These are phyloP conservation scores for Podospora australis DNA, from an alignment of 495 filamentous ascomycete species.

Conservation along the genomic window DNA sequence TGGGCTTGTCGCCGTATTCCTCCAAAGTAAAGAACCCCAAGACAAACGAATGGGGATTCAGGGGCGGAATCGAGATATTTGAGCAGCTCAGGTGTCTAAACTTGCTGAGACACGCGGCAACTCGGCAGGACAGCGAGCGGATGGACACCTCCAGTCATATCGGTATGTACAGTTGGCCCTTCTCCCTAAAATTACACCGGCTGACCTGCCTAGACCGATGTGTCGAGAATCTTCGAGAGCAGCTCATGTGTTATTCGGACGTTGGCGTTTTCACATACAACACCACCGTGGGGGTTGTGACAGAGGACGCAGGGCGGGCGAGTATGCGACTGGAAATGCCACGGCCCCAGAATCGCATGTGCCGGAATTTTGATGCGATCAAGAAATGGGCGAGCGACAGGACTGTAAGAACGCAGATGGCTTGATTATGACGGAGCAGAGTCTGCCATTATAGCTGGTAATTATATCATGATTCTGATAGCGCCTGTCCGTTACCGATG, in stretches of 20 bases:
- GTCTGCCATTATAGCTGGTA: too few species aligned
- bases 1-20: slow-evolving; percentile 39
- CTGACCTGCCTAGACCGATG: too few species aligned
- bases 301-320: not conserved
- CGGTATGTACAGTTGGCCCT: not conserved
- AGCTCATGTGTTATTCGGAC: not conserved
- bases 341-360: slow-evolving; percentile 30
- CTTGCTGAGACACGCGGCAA: slow-evolving; percentile 41
- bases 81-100: slow-evolving; percentile 53
- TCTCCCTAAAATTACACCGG: too few species aligned
- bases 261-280: not conserved
- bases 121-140: slow-evolving; percentile 43
- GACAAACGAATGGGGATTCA: slow-evolving; percentile 44
- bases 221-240: not conserved
- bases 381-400: slow-evolving; percentile 43
- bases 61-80: slow-evolving; percentile 50
- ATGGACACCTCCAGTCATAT: slow-evolving; percentile 14
- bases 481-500: too few species aligned
- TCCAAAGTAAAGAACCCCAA: slow-evolving; percentile 43
- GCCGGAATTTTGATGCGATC: slow-evolving; percentile 44
- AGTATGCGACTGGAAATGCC: too few species aligned
- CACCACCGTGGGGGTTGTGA: not conserved
- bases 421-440: too few species aligned
- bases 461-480: too few species aligned
- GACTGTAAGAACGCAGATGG: slow-evolving; percentile 9